A percentile compares a stretch with the other conserved stretches of the same genome.
Evolutionary conservation across 1,284 basidiomycete species (phyloP).

Genomic region (Athelia sp.): DNA sequence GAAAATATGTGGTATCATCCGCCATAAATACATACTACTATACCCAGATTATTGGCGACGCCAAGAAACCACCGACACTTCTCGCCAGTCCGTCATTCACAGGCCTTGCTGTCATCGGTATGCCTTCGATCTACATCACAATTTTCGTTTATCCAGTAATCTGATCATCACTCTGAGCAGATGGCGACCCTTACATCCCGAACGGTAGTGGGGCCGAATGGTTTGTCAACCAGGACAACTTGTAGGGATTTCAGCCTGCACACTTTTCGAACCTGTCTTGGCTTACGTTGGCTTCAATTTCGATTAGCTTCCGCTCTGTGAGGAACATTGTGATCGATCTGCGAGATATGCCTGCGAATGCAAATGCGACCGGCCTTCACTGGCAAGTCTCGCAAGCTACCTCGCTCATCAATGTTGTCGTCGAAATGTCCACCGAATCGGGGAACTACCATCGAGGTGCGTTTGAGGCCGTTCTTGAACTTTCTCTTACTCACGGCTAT

Average conservation of each 20-base stretch:
- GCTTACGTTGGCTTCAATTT: neutral
- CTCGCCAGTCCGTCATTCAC: conserved; percentile 33
- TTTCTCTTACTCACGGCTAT: neutral
- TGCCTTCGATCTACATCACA: conserved; percentile 1
- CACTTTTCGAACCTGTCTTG: neutral
- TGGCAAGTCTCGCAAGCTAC: conserved; percentile 53
- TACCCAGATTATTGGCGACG: conserved; percentile 39
- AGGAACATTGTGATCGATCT: conserved; percentile 40
- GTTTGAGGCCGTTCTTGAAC: conserved; percentile 16
- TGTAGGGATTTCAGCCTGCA: neutral
- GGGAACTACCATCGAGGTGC: conserved; percentile 40
- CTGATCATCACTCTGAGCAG: conserved; percentile 10
- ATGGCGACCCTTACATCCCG: conserved; percentile 33
- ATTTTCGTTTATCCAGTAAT: neutral
- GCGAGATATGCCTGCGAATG: conserved; percentile 27
- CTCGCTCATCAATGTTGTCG: conserved; percentile 41
- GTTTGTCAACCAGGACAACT: conserved; percentile 17
- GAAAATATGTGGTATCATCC: conserved; percentile 42
- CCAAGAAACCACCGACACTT: conserved; percentile 35
- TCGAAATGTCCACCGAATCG: conserved; percentile 37
- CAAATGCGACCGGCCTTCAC: conserved; percentile 35
- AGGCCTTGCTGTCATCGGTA: conserved; percentile 43
- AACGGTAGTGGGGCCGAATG: conserved; percentile 33
- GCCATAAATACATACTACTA: conserved; percentile 42
- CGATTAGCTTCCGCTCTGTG: conserved; percentile 28